Evolutionary conservation across 441 rosid species (phyloP).

Genomic region (Mallotus repandus): DNA sequence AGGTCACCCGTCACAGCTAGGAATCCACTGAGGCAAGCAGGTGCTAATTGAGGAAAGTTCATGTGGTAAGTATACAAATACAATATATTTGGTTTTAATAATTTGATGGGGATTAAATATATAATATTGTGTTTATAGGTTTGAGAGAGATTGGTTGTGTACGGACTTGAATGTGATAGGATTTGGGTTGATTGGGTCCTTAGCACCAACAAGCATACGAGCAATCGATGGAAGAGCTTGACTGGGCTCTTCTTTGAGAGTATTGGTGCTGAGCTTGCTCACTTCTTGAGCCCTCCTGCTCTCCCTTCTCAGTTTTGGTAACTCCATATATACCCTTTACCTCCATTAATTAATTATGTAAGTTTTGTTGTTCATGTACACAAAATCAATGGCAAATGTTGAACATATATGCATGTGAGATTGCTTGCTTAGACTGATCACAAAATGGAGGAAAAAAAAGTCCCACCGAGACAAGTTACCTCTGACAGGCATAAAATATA

Average conservation of each 20-base stretch:
- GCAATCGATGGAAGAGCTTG: slow-evolving; percentile 76
- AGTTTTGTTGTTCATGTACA: too few relatives aligned
- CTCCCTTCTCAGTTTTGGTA: slow-evolving; percentile 78
- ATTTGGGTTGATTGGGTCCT: slow-evolving; percentile 82
- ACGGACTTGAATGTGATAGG: slow-evolving; percentile 78
- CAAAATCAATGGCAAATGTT: too few relatives aligned
- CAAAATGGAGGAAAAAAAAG: slow-evolving; percentile 6
- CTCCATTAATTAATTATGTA: too few relatives aligned
- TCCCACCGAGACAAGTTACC: slow-evolving; percentile 34
- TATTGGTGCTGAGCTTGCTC: slow-evolving; percentile 84
- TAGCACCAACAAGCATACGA: slow-evolving; percentile 88
- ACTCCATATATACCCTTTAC: too few relatives aligned
- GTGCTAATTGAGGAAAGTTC: slow-evolving; percentile 57
- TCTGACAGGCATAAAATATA: too few relatives aligned
- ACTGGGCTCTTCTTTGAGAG: slow-evolving; percentile 88
- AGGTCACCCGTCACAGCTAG: slow-evolving; percentile 48
- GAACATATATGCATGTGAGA: too few relatives aligned
- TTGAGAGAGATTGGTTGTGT: slow-evolving; percentile 79
- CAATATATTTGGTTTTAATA: too few relatives aligned
- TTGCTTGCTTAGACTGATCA: too few relatives aligned
- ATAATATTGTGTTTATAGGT: slow-evolving; percentile 36
- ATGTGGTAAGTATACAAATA: slow-evolving; percentile 46
- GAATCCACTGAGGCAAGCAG: slow-evolving; percentile 50
- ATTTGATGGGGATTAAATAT: too few relatives aligned
- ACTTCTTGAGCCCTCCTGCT: slow-evolving; percentile 81